Evolutionary conservation across 495 filamentous ascomycete genomes (phyloP).

Genomic region (Xylona heveae): DNA sequence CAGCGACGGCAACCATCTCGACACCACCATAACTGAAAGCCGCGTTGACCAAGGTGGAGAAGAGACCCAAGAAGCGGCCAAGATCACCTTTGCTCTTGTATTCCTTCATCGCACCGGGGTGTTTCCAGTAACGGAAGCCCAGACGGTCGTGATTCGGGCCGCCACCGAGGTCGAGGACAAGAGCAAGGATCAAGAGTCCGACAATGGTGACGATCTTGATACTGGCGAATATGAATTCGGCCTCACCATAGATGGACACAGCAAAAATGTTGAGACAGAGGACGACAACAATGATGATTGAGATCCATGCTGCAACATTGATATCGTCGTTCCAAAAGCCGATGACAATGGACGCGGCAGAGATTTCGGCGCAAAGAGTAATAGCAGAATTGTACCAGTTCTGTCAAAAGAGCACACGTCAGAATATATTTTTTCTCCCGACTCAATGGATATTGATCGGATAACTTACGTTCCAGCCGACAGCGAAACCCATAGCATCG

Average conservation of each 20-base stretch:
- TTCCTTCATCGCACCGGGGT: conserved; percentile 46
- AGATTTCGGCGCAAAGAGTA: conserved; percentile 55
- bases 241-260: conserved; percentile 55
- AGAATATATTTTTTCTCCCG: not conserved
- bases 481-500: conserved; percentile 52
- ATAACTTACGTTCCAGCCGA: conserved; percentile 51
- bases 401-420: conserved; percentile 7
- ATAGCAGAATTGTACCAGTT: conserved; percentile 35
- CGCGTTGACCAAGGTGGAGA: conserved; percentile 48
- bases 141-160: conserved; percentile 37
- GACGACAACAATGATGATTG: conserved; percentile 29
- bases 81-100: conserved; percentile 30
- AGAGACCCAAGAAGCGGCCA: conserved; percentile 51
- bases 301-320: conserved; percentile 21
- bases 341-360: conserved; percentile 51
- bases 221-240: conserved; percentile 58
- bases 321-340: conserved; percentile 42
- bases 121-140: conserved; percentile 52
- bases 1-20: conserved; percentile 56
- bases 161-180: conserved; percentile 46
- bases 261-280: conserved; percentile 33
- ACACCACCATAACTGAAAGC: conserved; percentile 28
- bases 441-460: not conserved
- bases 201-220: conserved; percentile 52
- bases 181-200: conserved; percentile 42